Conservation (phyloP, 2,329 filamentous ascomycete species). For the Neonectria coccinea region DNA sequence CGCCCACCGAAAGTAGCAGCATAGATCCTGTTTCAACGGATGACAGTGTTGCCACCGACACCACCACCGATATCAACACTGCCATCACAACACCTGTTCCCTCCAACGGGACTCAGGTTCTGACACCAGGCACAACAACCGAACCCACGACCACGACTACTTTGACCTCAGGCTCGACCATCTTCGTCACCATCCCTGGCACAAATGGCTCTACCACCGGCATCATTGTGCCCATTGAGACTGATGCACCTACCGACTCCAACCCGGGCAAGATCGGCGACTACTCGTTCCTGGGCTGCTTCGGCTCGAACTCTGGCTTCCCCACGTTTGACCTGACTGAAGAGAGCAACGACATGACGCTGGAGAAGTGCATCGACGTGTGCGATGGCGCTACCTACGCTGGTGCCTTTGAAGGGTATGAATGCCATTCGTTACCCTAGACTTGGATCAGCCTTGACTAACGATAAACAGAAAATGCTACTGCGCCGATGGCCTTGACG, state of each 20-base stretch:
- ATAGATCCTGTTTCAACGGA: neutral
- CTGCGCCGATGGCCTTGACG: constrained; percentile 57
- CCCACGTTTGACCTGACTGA: constrained; percentile 49
- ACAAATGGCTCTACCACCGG: constrained; percentile 26
- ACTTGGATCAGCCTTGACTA: neutral
- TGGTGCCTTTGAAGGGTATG: constrained; percentile 51
- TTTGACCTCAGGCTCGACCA: constrained; percentile 42
- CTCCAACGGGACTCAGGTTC: neutral
- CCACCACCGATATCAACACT: neutral
- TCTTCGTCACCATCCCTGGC: constrained; percentile 42
- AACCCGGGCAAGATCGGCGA: constrained; percentile 51
- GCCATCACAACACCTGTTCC: neutral
- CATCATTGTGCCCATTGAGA: constrained; percentile 27
- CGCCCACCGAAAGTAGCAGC: neutral
- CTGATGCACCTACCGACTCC: constrained; percentile 27
- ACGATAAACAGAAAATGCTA: constrained; percentile 54
- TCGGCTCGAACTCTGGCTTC: constrained; percentile 53
- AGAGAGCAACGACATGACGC: constrained; percentile 54
- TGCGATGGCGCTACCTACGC: constrained; percentile 54
- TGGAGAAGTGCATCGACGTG: constrained; percentile 52
- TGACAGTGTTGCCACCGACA: neutral
- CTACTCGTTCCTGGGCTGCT: constrained; percentile 56
- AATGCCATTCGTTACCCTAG: neutral
- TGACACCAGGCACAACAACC: constrained; percentile 1
- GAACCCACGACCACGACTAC: constrained; percentile 47